A percentile compares a stretch with the other conserved stretches of the same genome.
phyloP scores from a whole-genome alignment of 371 early-diverging fungal species.

The Mucor circinelloides region DNA sequence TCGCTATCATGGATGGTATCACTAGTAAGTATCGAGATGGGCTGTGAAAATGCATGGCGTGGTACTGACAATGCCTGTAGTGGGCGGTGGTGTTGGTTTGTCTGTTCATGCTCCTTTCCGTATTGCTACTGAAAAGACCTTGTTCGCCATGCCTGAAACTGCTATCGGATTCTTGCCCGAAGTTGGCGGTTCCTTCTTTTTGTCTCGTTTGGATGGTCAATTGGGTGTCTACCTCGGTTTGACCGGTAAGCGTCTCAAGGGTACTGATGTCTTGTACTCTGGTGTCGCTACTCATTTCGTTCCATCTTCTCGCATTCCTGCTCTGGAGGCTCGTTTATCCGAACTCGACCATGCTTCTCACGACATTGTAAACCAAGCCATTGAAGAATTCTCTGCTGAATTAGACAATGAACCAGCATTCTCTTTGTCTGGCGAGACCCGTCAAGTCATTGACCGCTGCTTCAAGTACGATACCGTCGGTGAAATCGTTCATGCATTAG shows the following conservation, averaged over 20 bases:
- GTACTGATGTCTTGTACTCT: constrained; percentile 81
- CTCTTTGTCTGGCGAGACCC: constrained; percentile 64
- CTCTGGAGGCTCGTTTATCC: constrained; percentile 81
- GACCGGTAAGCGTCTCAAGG: constrained; percentile 85
- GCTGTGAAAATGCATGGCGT: background rate
- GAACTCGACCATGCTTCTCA: constrained; percentile 80
- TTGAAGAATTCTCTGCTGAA: constrained; percentile 90
- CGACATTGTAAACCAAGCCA: constrained; percentile 84
- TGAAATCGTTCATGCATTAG: constrained; percentile 80
- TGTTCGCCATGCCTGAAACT: constrained; percentile 96
- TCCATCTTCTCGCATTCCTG: constrained; percentile 82
- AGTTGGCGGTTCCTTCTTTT: constrained; percentile 94
- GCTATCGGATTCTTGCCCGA: constrained; percentile 96
- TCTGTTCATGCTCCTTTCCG: constrained; percentile 96
- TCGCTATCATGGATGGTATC: constrained; percentile 90
- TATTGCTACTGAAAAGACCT: constrained; percentile 92
- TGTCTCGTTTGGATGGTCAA: constrained; percentile 92
- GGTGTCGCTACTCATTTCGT: constrained; percentile 97
- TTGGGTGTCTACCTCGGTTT: constrained; percentile 92
- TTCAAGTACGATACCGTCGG: constrained; percentile 83
- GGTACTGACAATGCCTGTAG: constrained; percentile 34
- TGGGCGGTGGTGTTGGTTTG: constrained; percentile 98
- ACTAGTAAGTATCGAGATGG: constrained; percentile 70
- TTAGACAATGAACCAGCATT: constrained; percentile 28
- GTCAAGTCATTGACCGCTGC: constrained; percentile 83